Evolutionary conservation across 495 filamentous ascomycete species (phyloP).

Genomic region (Penicillium bialowiezense): DNA sequence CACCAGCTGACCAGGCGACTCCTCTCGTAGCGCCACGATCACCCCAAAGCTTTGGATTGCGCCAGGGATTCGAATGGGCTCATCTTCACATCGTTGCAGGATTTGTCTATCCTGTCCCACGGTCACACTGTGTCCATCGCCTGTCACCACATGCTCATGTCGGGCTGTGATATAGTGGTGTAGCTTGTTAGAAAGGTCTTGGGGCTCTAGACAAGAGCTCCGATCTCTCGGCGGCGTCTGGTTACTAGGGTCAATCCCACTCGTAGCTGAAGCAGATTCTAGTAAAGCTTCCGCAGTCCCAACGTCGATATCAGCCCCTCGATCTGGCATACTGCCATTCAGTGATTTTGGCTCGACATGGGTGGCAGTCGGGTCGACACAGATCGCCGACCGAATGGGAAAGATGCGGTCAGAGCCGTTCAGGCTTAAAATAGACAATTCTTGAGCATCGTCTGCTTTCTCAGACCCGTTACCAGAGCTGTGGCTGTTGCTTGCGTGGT

Average conservation of each 20-base stretch:
- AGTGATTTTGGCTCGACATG: no score
- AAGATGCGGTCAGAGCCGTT: slow-evolving; percentile 2
- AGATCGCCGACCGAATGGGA: slow-evolving; percentile 1
- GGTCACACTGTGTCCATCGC: slow-evolving; percentile 80
- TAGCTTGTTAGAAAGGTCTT: no score
- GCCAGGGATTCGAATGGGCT: slow-evolving; percentile 91
- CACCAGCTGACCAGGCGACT: slow-evolving; percentile 60
- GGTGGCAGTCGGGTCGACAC: not conserved
- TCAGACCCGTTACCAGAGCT: no score
- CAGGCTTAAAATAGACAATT: not conserved
- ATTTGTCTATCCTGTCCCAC: slow-evolving; percentile 71
- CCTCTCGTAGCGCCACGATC: slow-evolving; percentile 73
- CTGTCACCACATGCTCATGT: slow-evolving; percentile 76
- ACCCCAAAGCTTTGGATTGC: slow-evolving; percentile 86
- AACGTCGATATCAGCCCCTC: no score
- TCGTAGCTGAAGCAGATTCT: no score
- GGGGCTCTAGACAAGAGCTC: no score
- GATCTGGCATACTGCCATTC: no score
- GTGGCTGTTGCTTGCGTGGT: no score
- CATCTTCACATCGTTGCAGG: slow-evolving; percentile 82
- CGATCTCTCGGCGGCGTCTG: no score
- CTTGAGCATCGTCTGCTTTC: no score
- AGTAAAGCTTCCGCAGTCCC: not conserved
- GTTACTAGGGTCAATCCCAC: not conserved
- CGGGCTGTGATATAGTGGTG: slow-evolving; percentile 55